Evolutionary conservation across 108 stramenopile species (phyloP), one percentile per base, ranked within the genome.

Genomic region (Mayamaea pseudoterrestris): DNA sequence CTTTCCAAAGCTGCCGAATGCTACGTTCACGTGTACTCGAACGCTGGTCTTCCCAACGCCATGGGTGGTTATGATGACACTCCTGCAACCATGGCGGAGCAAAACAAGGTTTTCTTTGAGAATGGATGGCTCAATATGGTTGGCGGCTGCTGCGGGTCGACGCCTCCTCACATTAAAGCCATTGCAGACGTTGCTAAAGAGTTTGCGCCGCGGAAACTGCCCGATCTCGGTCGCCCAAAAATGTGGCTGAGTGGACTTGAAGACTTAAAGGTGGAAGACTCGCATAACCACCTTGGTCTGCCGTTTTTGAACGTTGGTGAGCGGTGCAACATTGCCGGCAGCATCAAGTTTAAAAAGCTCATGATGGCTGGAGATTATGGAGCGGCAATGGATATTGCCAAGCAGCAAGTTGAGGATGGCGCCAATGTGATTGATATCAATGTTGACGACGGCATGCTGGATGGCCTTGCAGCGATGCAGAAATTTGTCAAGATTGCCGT

Each of bases 401-500:
- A 93, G 77, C 58, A 81, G 64, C 94, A 95, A 66, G 91, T 96
- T 9, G 94, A 80, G 54, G 94, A 94, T 61, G 94, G 94, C 27
- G 94, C 94, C 21, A 87, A 93, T 58, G 93, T 94, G 35, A 78
- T 96, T 61, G 94, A 96, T 68, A 90, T 96, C 69, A 96, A 96
- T 61, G 87, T 96, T 27, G 95, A 96, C 63, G 95, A 96, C 56
- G 95, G 95, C 40, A 77, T 96, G 65, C 56, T 96, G 56, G 95
- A 96, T 63, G 95, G 95, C 17, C 44, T 94, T 30, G 89, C 89
- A 14, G 93, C 93, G 5, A 96, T 96, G 95, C 85, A 90, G 50
- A 92, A 93, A 74, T 96, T 96, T 82, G 85, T 93, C 35, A 93
- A 93, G 76, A 94, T 96, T 60, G 93, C 93, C 24, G 75, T 90